Percentiles rank a stretch among this genome's conserved stretches.
These are phyloP conservation scores for Theileria orientalis DNA, from an alignment of 169 alveolate genomes.

Conservation along the genomic window DNA sequence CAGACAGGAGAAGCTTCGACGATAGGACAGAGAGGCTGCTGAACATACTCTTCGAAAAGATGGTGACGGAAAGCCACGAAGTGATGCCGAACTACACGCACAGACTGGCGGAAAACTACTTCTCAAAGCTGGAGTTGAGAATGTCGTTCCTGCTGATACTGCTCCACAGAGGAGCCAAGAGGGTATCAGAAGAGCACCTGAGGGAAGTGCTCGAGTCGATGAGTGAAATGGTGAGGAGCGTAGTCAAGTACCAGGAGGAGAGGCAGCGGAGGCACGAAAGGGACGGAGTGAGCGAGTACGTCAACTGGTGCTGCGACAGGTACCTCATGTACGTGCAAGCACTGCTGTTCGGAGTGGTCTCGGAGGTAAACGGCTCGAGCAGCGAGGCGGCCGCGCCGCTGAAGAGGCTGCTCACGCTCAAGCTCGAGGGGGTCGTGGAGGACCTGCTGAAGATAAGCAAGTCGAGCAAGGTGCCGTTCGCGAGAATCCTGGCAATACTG, in stretches of 20 bases:
- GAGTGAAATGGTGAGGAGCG: not conserved
- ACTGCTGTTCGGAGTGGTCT: not conserved
- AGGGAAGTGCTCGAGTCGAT: not conserved
- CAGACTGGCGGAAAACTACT: not conserved
- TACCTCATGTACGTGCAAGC: not conserved
- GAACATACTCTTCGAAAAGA: no score
- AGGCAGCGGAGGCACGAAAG: not conserved
- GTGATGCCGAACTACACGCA: not conserved
- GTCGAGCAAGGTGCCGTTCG: constrained; percentile 24
- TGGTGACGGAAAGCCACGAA: not conserved
- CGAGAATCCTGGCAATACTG: constrained; percentile 43
- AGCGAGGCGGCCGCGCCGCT: not conserved
- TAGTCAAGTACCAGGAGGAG: not conserved
- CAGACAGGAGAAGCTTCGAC: no score
- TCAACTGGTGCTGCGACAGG: constrained; percentile 17
- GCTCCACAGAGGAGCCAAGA: not conserved
- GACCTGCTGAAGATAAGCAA: not conserved
- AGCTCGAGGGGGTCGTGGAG: constrained; percentile 3
- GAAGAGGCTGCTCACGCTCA: not conserved
- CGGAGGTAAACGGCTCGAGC: not conserved
- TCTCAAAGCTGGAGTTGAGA: not conserved
- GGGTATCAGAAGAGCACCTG: not conserved
- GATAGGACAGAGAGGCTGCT: not conserved
- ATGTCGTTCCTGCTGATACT: not conserved
- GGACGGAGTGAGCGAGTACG: not conserved